phyloP scores from a whole-genome alignment of 1,284 basidiomycete species.

The Ganoderma leucocontextum region DNA sequence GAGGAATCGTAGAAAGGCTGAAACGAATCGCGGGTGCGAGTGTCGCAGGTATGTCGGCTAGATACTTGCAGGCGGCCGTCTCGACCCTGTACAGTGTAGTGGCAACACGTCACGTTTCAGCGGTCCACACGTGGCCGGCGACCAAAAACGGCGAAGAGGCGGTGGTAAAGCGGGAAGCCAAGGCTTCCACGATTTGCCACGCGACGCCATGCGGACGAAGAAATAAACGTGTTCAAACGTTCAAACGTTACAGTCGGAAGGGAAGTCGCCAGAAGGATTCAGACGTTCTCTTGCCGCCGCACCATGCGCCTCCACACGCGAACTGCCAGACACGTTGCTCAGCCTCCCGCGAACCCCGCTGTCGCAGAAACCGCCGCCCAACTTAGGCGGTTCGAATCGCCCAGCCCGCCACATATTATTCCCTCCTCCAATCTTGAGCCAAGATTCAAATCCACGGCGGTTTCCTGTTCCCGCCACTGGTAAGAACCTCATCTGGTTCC shows the following conservation, averaged over 20 bases:
- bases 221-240: neutral
- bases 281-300: neutral
- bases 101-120: neutral
- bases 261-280: neutral
- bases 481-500: slow-evolving; percentile 9
- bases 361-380: neutral
- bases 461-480: slow-evolving; percentile 13
- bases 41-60: slow-evolving; percentile 5
- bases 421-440: slow-evolving; percentile 14
- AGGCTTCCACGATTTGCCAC: slow-evolving; percentile 1
- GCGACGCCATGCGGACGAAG: slow-evolving; percentile 7
- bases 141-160: neutral
- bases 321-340: slow-evolving; percentile 5
- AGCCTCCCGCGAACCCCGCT: slow-evolving; percentile 12
- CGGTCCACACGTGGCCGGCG: neutral
- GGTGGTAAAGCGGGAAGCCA: neutral
- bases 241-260: neutral
- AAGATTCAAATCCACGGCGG: slow-evolving; percentile 13
- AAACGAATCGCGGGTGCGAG: neutral
- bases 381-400: slow-evolving; percentile 2
- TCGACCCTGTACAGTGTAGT: neutral
- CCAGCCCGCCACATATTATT: slow-evolving; percentile 1
- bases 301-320: neutral
- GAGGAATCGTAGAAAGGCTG: neutral
- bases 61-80: neutral